These are phyloP conservation scores for Pichia membranifaciens DNA, from an alignment of 805 yeast genomes.

Conservation along the genomic window DNA sequence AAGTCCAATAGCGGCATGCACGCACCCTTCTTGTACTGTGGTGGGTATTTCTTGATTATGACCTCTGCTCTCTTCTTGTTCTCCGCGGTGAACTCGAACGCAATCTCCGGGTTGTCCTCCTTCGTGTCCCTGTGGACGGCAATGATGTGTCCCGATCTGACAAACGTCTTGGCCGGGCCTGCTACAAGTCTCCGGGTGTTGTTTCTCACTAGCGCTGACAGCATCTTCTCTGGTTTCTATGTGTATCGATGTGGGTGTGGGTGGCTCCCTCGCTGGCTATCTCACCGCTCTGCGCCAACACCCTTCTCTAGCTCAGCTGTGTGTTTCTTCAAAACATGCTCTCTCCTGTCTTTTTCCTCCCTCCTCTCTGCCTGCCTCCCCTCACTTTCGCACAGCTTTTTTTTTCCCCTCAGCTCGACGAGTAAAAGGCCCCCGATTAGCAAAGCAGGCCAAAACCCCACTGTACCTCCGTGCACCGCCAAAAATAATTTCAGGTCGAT, in stretches of 20 bases:
- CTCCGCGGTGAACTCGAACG: slow-evolving; percentile 67
- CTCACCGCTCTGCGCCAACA: not conserved
- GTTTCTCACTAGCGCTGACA: slow-evolving; percentile 7
- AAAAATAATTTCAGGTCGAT: no score
- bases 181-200: slow-evolving; percentile 4
- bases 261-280: not conserved
- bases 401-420: no score
- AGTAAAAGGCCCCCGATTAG: no score
- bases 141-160: slow-evolving; percentile 28
- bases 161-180: slow-evolving; percentile 2
- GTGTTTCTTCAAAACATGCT: no score
- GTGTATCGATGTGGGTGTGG: not conserved
- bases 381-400: not conserved
- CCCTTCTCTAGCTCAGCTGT: not conserved
- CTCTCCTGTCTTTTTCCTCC: not conserved
- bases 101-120: slow-evolving; percentile 57
- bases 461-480: no score
- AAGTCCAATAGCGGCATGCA: slow-evolving; percentile 81
- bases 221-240: not conserved
- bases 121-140: slow-evolving; percentile 71
- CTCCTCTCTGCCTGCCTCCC: not conserved
- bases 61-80: slow-evolving; percentile 65
- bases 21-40: slow-evolving; percentile 83
- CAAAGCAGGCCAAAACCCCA: no score
- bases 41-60: slow-evolving; percentile 73